Evolutionary conservation across 768 basidiomycete genomes (phyloP).

Genomic region (Lyophyllum decastes): DNA sequence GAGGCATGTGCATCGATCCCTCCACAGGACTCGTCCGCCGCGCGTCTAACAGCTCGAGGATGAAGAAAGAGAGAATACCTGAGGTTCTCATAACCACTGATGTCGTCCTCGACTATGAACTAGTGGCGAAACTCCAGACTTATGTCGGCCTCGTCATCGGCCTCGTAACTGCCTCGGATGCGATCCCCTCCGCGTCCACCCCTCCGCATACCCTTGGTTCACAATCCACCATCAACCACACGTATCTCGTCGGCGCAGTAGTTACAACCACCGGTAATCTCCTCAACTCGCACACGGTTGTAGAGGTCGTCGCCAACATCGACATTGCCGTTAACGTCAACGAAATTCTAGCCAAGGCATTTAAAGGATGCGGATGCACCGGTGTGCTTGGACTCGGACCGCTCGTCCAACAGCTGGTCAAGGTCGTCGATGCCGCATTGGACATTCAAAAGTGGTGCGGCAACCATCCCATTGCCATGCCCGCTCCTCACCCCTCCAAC

Average conservation of each 20-base stretch:
- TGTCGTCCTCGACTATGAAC: constrained; percentile 17
- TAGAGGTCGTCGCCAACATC: constrained; percentile 18
- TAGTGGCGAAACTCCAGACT: constrained; percentile 16
- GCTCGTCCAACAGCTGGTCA: constrained; percentile 15
- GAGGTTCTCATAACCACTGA: background rate
- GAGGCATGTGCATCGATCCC: constrained; percentile 20
- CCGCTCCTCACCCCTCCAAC: background rate
- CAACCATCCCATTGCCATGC: constrained; percentile 7
- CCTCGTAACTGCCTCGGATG: constrained; percentile 11
- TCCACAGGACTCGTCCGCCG: constrained; percentile 8
- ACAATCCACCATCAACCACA: constrained; percentile 12
- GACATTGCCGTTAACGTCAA: constrained; percentile 22
- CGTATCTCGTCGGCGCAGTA: constrained; percentile 21
- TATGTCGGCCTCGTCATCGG: constrained; percentile 23
- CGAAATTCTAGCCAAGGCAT: constrained; percentile 16
- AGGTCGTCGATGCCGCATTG: constrained; percentile 16
- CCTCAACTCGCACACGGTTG: constrained; percentile 21
- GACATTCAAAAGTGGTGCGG: constrained; percentile 16
- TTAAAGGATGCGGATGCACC: constrained; percentile 22
- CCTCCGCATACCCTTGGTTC: background rate
- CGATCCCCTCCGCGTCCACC: background rate
- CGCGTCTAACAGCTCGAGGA: constrained; percentile 9
- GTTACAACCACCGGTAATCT: constrained; percentile 19
- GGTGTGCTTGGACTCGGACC: constrained; percentile 18
- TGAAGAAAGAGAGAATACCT: constrained; percentile 18